Percentiles rank a stretch among this genome's conserved stretches.
phyloP scores from a whole-genome alignment of 192 early-diverging fungal genomes.

The Backusella macrospora region DNA sequence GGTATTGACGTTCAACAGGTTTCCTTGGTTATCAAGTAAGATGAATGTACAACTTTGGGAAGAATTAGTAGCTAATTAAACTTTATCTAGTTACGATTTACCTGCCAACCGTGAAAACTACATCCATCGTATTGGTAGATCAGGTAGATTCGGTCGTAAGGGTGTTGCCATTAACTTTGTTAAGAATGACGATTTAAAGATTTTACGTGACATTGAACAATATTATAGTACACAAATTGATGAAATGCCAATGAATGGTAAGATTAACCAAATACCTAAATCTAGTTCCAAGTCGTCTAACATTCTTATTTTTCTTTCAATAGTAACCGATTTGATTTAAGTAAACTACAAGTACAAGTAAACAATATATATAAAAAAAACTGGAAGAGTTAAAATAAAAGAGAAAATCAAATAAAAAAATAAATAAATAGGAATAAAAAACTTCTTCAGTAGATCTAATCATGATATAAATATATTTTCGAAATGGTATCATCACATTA shows the following conservation, averaged over 20 bases:
- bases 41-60: background rate
- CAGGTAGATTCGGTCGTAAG: slow-evolving; percentile 97
- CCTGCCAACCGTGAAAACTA: slow-evolving; percentile 96
- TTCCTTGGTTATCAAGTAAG: slow-evolving; percentile 84
- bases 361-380: background rate
- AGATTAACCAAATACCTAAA: background rate
- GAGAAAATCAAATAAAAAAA: background rate
- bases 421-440: background rate
- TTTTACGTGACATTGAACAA: slow-evolving; percentile 96
- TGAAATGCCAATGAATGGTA: slow-evolving; percentile 88
- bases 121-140: slow-evolving; percentile 98
- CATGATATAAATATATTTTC: background rate
- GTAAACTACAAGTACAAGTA: background rate
- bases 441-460: background rate
- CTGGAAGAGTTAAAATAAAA: too few species aligned
- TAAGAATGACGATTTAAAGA: slow-evolving; percentile 89
- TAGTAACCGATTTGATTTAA: slow-evolving; percentile 27
- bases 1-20: slow-evolving; percentile 99
- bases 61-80: background rate
- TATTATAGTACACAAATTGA: slow-evolving; percentile 98
- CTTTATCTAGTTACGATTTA: slow-evolving; percentile 77
- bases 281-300: background rate
- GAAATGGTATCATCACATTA: background rate
- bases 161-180: slow-evolving; percentile 99
- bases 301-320: background rate